Percentiles rank a stretch among this genome's conserved stretches.
These are phyloP conservation scores for Mucor saturninus DNA, from an alignment of 371 early-diverging fungal genomes.

Conservation along the genomic window DNA sequence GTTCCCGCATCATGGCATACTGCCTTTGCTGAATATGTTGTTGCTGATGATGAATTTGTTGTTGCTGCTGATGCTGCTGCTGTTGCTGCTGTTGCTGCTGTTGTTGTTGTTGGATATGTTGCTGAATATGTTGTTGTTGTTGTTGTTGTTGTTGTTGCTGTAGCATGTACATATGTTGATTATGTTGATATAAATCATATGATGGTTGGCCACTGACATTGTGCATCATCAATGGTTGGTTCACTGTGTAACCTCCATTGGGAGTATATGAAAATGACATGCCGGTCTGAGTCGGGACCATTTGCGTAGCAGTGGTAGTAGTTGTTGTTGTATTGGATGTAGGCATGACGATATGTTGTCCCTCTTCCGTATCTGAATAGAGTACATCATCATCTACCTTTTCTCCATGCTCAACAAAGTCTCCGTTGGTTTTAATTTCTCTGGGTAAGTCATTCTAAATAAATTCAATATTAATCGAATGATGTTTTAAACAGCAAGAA, in stretches of 20 bases:
- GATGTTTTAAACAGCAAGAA: background rate
- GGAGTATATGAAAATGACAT: constrained; percentile 25
- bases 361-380: constrained; percentile 12
- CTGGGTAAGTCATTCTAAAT: constrained; percentile 24
- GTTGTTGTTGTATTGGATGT: background rate
- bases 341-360: too few species aligned
- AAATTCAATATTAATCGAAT: background rate
- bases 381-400: constrained; percentile 9
- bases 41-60: constrained; percentile 8
- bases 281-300: constrained; percentile 27
- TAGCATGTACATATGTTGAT: constrained; percentile 7
- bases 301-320: constrained; percentile 12
- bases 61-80: constrained; percentile 5
- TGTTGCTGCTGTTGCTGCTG: constrained; percentile 15
- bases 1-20: background rate
- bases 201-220: background rate
- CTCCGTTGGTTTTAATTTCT: constrained; percentile 27
- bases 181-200: constrained; percentile 4
- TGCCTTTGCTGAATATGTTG: constrained; percentile 8
- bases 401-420: constrained; percentile 18
- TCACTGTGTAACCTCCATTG: constrained; percentile 24
- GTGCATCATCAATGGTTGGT: constrained; percentile 13
- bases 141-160: constrained; percentile 6
- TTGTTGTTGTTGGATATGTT: constrained; percentile 6
- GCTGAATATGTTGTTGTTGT: background rate